phyloP scores from a whole-genome alignment of 1,139 yeast species.

The Taphrina sp. region DNA sequence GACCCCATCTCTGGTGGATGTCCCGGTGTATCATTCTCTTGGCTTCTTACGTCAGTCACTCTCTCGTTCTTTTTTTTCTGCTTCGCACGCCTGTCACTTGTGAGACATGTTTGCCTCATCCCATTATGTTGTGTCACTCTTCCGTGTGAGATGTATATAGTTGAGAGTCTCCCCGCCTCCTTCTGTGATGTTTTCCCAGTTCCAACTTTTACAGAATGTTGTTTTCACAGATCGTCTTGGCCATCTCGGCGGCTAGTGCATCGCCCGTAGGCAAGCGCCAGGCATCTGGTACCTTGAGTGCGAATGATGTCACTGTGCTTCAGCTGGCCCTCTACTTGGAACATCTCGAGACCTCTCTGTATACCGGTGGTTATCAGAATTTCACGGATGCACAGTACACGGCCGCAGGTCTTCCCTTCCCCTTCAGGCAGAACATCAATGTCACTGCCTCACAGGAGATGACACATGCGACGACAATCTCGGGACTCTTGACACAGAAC shows the following conservation, averaged over 20 bases:
- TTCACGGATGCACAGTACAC: conserved; percentile 33
- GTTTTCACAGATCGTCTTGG: conserved; percentile 15
- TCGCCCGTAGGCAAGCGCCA: conserved; percentile 18
- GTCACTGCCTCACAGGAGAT: conserved; percentile 31
- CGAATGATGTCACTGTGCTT: conserved; percentile 36
- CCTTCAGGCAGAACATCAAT: conserved; percentile 34
- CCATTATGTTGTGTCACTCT: no score
- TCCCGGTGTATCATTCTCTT: no score
- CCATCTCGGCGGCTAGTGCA: conserved; percentile 6
- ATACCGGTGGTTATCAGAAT: conserved; percentile 33
- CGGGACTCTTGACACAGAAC: background rate
- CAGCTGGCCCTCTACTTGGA: conserved; percentile 38
- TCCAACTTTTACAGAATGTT: no score
- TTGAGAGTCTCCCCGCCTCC: no score
- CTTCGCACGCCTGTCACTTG: no score
- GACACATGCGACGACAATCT: conserved; percentile 18
- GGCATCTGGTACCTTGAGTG: conserved; percentile 1
- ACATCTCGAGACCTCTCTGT: conserved; percentile 37
- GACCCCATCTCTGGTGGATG: no score
- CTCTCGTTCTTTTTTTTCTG: no score
- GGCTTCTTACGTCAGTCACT: no score
- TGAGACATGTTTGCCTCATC: no score
- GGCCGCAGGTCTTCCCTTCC: conserved; percentile 35
- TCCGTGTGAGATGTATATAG: no score
- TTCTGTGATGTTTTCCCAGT: no score